Percentiles rank a stretch among this genome's conserved stretches.
phyloP scores from a whole-genome alignment of 768 basidiomycete genomes.

The Rhodotorula paludigena region DNA sequence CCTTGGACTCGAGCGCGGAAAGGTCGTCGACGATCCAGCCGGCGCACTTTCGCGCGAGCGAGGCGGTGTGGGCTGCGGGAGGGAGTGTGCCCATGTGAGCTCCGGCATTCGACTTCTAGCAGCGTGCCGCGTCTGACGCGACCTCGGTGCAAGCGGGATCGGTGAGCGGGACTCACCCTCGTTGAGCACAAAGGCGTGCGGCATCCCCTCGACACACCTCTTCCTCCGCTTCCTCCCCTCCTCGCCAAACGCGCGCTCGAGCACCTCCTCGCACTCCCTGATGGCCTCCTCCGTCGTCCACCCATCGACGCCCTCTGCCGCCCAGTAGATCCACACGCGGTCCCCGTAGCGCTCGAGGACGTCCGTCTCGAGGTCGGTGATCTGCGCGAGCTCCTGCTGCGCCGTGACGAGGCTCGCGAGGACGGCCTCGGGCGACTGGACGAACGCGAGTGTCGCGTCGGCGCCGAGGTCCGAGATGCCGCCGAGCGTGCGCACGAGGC shows the following conservation, averaged over 20 bases:
- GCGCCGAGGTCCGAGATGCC: constrained; percentile 13
- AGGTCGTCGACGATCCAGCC: constrained; percentile 35
- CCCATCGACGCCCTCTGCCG: constrained; percentile 21
- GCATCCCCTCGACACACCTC: constrained; percentile 33
- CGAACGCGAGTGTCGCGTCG: background rate
- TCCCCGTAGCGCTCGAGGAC: background rate
- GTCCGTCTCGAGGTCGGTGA: constrained; percentile 17
- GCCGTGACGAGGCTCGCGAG: constrained; percentile 28
- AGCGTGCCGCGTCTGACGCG: too few species aligned
- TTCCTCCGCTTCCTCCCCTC: constrained; percentile 3
- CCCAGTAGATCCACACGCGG: constrained; percentile 31
- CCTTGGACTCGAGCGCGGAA: background rate
- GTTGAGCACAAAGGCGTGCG: constrained; percentile 32
- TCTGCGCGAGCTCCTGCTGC: constrained; percentile 22
- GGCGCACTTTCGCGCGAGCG: constrained; percentile 26
- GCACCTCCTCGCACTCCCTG: constrained; percentile 17
- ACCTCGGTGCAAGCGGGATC: too few species aligned
- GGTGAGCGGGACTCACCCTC: constrained; percentile 15
- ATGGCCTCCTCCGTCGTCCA: constrained; percentile 27
- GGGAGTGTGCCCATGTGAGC: background rate
- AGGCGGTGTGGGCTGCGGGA: constrained; percentile 17
- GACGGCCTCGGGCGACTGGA: constrained; percentile 22
- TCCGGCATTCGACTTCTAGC: background rate
- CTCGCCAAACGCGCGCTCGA: constrained; percentile 2
- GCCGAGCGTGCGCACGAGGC: constrained; percentile 20